Conservation (phyloP, 305 asterid species). For the Andrographis paniculata region DNA sequence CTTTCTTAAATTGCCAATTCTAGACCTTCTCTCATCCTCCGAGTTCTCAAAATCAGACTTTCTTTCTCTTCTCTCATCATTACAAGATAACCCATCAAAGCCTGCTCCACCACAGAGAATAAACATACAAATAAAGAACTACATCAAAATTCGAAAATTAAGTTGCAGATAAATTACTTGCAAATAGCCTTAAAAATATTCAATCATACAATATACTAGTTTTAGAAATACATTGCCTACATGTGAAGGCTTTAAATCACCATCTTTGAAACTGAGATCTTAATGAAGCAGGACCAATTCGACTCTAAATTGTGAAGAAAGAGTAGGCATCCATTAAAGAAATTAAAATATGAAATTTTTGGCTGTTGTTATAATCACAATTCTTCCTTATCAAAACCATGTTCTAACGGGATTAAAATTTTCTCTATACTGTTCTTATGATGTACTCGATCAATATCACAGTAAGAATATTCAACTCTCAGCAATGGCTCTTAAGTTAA, state of each 20-base stretch:
- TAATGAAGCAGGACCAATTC: too few relatives aligned
- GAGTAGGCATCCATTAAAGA: too few relatives aligned
- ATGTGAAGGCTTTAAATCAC: too few relatives aligned
- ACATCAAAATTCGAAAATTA: not conserved
- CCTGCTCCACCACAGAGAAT: conserved; percentile 37
- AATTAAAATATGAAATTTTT: too few relatives aligned
- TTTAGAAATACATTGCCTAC: too few relatives aligned
- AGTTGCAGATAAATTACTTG: not conserved
- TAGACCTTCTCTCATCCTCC: conserved; percentile 72
- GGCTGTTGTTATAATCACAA: too few relatives aligned
- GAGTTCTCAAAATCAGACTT: conserved; percentile 77
- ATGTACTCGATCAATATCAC: not conserved
- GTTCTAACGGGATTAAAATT: too few relatives aligned
- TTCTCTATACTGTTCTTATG: too few relatives aligned
- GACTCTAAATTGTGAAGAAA: too few relatives aligned
- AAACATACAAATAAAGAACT: not conserved
- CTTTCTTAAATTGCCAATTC: conserved; percentile 67
- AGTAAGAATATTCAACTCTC: not conserved
- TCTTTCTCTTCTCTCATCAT: conserved; percentile 75
- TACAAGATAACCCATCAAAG: conserved; percentile 67
- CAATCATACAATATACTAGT: too few relatives aligned
- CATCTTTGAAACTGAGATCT: too few relatives aligned
- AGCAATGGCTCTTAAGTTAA: conserved; percentile 4
- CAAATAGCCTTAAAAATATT: not conserved
- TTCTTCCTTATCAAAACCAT: too few relatives aligned